Evolutionary conservation across 768 basidiomycete species (phyloP).

Genomic region (Suillus cothurnatus): DNA sequence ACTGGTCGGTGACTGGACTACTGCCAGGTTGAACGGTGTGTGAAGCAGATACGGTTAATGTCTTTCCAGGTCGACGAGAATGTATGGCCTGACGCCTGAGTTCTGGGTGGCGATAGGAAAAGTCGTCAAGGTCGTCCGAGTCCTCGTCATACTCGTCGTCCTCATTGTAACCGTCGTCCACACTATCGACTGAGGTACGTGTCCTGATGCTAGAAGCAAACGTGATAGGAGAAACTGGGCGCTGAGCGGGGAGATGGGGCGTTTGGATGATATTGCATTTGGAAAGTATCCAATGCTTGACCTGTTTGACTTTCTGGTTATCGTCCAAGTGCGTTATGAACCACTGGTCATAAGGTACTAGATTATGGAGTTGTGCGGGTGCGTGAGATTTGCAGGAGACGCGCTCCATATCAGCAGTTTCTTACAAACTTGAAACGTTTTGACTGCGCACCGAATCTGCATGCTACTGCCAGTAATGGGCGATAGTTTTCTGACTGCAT

Average conservation of each 20-base stretch:
- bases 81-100: constrained; percentile 9
- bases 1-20: constrained; percentile 36
- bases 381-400: constrained; percentile 6
- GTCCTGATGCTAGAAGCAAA: constrained; percentile 47
- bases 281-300: constrained; percentile 64
- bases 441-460: constrained; percentile 53
- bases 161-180: constrained; percentile 29
- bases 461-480: constrained; percentile 47
- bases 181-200: constrained; percentile 25
- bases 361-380: neutral
- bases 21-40: constrained; percentile 13
- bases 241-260: constrained; percentile 27
- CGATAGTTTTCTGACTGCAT: constrained; percentile 15
- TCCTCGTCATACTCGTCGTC: constrained; percentile 34
- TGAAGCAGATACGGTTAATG: constrained; percentile 10
- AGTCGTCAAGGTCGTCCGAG: constrained; percentile 28
- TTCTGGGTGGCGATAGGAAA: constrained; percentile 9
- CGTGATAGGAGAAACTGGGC: constrained; percentile 68
- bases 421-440: neutral
- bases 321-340: constrained; percentile 68
- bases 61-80: constrained; percentile 14
- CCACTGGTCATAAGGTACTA: constrained; percentile 80
- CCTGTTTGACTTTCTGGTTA: constrained; percentile 58
- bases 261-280: constrained; percentile 50
- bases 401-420: neutral